These are phyloP conservation scores for Vararia minispora DNA, from an alignment of 768 basidiomycete genomes.

Conservation along the genomic window DNA sequence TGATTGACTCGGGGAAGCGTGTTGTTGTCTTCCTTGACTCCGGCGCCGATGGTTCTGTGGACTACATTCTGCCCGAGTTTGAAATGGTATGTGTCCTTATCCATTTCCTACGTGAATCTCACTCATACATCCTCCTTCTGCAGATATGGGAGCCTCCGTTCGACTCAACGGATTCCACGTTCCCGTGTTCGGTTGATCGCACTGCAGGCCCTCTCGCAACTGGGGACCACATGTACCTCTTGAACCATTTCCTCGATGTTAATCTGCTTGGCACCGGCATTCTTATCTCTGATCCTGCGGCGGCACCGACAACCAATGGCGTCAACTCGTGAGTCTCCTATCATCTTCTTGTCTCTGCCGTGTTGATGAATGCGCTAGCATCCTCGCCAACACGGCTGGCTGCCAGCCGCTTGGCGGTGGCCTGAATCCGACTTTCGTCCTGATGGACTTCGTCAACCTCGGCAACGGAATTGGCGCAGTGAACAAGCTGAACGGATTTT, in stretches of 20 bases:
- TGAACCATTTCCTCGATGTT: conserved; percentile 46
- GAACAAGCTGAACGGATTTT: conserved; percentile 32
- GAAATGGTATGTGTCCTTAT: conserved; percentile 40
- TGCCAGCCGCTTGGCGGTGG: conserved; percentile 33
- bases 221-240: conserved; percentile 43
- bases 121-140: conserved; percentile 10
- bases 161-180: conserved; percentile 33
- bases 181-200: conserved; percentile 44
- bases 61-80: conserved; percentile 49
- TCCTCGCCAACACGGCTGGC: conserved; percentile 29
- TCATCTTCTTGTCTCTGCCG: not conserved
- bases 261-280: conserved; percentile 22
- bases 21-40: conserved; percentile 54
- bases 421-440: conserved; percentile 39
- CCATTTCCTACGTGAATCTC: no score
- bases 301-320: conserved; percentile 21
- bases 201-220: conserved; percentile 35
- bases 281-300: conserved; percentile 18
- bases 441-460: conserved; percentile 41
- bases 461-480: conserved; percentile 35
- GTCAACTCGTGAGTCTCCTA: conserved; percentile 17
- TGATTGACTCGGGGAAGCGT: conserved; percentile 48
- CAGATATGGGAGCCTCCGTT: conserved; percentile 51
- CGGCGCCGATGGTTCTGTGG: conserved; percentile 26
- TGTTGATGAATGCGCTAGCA: conserved; percentile 11